These are phyloP conservation scores for Citrus glauca DNA, from an alignment of 345 rosid genomes.

Conservation along the genomic window DNA sequence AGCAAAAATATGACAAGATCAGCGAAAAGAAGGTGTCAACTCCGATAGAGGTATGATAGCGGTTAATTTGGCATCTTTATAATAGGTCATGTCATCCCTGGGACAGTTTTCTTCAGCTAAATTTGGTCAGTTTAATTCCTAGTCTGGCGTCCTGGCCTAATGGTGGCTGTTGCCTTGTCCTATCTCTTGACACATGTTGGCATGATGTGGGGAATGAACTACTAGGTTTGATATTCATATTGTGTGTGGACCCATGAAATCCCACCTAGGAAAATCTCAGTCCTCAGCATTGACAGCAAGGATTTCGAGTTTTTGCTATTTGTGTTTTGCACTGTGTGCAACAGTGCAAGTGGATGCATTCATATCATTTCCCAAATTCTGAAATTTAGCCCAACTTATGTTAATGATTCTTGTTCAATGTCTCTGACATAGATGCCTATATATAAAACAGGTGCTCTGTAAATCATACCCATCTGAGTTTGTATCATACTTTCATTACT, in stretches of 20 bases:
- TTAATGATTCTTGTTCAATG: slow-evolving; percentile 1
- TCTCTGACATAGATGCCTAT: not conserved
- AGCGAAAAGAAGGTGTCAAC: slow-evolving; percentile 89
- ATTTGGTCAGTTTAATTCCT: not conserved
- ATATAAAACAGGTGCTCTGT: slow-evolving; percentile 53
- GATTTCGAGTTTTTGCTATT: not conserved
- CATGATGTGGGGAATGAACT: not conserved
- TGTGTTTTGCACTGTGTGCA: not conserved
- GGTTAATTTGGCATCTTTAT: not conserved
- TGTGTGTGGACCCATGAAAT: not conserved
- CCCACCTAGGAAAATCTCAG: not conserved
- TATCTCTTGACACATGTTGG: not conserved
- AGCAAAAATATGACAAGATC: slow-evolving; percentile 82
- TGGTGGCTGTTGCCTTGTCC: slow-evolving; percentile 10
- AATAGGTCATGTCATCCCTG: not conserved
- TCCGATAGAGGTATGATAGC: slow-evolving; percentile 56
- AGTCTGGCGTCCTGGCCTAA: slow-evolving; percentile 1
- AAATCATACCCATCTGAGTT: slow-evolving; percentile 68
- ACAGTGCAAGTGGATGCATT: not conserved
- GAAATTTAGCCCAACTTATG: not conserved
- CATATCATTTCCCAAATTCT: not conserved
- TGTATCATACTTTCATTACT: slow-evolving; percentile 70
- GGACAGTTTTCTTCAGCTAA: not conserved
- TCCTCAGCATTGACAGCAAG: not conserved
- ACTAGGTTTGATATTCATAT: not conserved